Evolutionary conservation across 768 basidiomycete species (phyloP).

Genomic region (Boletus patriciae): DNA sequence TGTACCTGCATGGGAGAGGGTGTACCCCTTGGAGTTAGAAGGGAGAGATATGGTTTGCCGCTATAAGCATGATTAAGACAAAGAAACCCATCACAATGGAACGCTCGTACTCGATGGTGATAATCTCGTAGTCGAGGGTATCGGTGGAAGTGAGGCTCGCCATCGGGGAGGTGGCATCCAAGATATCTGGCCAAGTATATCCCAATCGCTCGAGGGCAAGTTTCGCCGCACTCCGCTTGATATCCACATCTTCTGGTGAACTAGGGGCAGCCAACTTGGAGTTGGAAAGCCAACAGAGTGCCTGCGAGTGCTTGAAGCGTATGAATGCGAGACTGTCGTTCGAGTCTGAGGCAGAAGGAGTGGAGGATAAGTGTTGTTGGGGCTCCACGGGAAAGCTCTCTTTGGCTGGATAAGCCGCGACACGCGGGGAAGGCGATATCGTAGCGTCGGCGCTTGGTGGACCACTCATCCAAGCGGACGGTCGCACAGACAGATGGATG

Average conservation of each 20-base stretch:
- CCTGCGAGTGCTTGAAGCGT: constrained; percentile 27
- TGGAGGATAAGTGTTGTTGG: constrained; percentile 6
- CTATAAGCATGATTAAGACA: constrained; percentile 17
- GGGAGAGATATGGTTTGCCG: constrained; percentile 49
- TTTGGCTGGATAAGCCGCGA: background rate
- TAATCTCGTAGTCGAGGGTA: constrained; percentile 35
- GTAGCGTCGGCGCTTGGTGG: constrained; percentile 43
- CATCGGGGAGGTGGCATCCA: constrained; percentile 39
- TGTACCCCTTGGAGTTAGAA: constrained; percentile 42
- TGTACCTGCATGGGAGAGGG: constrained; percentile 64
- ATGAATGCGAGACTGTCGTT: constrained; percentile 18
- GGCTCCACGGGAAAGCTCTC: background rate
- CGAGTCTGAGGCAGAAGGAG: background rate
- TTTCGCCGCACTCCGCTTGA: constrained; percentile 23
- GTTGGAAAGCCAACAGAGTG: constrained; percentile 25
- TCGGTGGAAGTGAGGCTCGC: constrained; percentile 12
- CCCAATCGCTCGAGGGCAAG: constrained; percentile 35
- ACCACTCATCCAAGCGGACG: constrained; percentile 65
- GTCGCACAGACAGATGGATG: constrained; percentile 78
- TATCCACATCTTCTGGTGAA: constrained; percentile 12
- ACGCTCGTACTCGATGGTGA: constrained; percentile 21
- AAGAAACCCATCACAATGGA: background rate
- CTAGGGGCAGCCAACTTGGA: constrained; percentile 16
- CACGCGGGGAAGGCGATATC: constrained; percentile 7
- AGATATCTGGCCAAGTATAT: constrained; percentile 43